A percentile compares a stretch with the other conserved stretches of the same genome.
phyloP scores from a whole-genome alignment of 768 basidiomycete species.

The Tulasnella sp. region DNA sequence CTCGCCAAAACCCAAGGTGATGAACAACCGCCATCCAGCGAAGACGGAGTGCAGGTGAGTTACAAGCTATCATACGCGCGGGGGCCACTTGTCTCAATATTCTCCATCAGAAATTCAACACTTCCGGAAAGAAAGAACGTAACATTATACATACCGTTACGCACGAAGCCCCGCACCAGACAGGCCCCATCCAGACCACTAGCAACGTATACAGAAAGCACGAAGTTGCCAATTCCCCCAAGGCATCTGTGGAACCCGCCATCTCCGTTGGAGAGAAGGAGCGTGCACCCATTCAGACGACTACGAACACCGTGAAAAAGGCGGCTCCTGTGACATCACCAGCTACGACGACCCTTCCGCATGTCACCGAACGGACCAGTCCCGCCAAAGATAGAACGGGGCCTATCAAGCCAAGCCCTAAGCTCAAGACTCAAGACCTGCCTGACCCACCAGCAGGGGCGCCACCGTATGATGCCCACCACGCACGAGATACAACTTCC shows the following conservation, averaged over 20 bases:
- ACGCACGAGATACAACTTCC: not conserved
- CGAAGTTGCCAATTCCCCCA: not conserved
- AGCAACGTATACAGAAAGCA: not conserved
- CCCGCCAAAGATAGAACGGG: no score
- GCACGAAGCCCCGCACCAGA: not conserved
- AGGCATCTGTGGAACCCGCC: no score
- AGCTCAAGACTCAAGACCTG: no score
- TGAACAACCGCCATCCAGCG: not conserved
- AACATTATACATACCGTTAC: no score
- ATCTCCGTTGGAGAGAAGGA: not conserved
- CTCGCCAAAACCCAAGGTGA: not conserved
- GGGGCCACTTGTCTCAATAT: not conserved
- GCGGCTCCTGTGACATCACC: not conserved
- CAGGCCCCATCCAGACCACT: not conserved
- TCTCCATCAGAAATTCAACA: not conserved
- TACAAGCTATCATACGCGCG: not conserved
- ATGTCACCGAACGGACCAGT: not conserved
- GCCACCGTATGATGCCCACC: no score
- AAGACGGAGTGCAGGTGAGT: not conserved
- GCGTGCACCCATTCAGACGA: not conserved
- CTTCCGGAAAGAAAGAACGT: constrained; percentile 1
- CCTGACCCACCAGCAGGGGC: no score
- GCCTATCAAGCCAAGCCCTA: no score
- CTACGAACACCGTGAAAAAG: not conserved
- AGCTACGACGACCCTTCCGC: not conserved